Evolutionary conservation across 208 protist genomes (phyloP).

Genomic region (Leishmania turanica): DNA sequence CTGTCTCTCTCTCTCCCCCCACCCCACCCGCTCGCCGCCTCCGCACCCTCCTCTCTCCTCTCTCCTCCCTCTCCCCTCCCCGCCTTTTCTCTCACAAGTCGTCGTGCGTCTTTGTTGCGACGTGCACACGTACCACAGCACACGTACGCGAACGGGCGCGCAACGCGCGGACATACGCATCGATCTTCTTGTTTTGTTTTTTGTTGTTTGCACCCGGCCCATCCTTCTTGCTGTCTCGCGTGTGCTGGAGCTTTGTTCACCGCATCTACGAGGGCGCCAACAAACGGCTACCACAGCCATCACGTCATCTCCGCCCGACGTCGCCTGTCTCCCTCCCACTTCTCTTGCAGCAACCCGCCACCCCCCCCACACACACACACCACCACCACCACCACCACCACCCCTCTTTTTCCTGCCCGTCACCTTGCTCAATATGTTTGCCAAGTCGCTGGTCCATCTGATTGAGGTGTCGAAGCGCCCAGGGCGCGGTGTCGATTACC

Average conservation of each 20-base stretch:
- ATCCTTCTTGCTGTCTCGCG: background rate
- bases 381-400: background rate
- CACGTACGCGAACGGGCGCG: too few relatives aligned
- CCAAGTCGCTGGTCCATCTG: constrained; percentile 29
- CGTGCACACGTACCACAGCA: too few relatives aligned
- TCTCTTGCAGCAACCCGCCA: background rate
- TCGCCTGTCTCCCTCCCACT: background rate
- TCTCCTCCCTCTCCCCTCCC: too few relatives aligned
- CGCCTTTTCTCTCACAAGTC: too few relatives aligned
- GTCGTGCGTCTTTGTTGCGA: too few relatives aligned
- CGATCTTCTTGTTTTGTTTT: too few relatives aligned
- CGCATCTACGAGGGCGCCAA: background rate
- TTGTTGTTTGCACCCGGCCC: too few relatives aligned
- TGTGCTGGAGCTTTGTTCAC: background rate
- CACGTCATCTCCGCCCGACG: background rate
- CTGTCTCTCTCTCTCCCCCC: rapidly evolving
- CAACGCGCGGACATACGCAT: too few relatives aligned
- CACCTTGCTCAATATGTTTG: constrained; percentile 30
- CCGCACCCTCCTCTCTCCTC: background rate
- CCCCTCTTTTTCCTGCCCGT: background rate
- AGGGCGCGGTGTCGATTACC: constrained; percentile 61
- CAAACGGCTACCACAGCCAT: background rate
- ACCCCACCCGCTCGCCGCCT: background rate
- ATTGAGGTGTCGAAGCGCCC: constrained; percentile 40
- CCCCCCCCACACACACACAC: too few relatives aligned